A percentile compares a stretch with the other conserved stretches of the same genome.
Evolutionary conservation across 2,329 filamentous ascomycete genomes (phyloP).

Genomic region (Pseudodiploospora longispora): DNA sequence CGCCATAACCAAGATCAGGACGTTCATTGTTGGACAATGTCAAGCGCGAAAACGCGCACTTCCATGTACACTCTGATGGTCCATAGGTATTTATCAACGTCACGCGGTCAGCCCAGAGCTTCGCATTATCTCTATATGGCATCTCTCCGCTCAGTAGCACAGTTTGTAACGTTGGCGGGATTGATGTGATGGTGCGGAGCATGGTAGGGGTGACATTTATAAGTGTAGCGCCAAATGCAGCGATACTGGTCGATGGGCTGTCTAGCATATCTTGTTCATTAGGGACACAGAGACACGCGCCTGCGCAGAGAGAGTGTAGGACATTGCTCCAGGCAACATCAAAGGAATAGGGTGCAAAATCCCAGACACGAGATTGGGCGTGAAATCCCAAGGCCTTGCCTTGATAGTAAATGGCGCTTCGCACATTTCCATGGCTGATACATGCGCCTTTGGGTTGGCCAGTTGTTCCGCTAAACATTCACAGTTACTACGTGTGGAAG

Average conservation of each 20-base stretch:
- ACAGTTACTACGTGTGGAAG: not conserved
- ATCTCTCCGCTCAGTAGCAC: slow-evolving; percentile 2
- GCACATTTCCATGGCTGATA: slow-evolving; percentile 11
- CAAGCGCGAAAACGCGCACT: not conserved
- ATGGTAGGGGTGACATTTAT: slow-evolving; percentile 3
- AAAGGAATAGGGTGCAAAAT: slow-evolving; percentile 16
- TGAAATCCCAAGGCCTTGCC: not conserved
- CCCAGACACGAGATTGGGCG: slow-evolving; percentile 10
- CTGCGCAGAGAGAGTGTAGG: slow-evolving; percentile 11
- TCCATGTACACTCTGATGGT: slow-evolving; percentile 4
- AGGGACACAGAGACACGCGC: slow-evolving; percentile 15
- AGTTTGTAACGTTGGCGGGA: slow-evolving; percentile 1
- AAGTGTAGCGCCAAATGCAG: not conserved
- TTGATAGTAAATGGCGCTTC: slow-evolving; percentile 8
- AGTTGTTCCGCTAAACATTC: not conserved
- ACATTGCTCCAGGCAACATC: slow-evolving; percentile 14
- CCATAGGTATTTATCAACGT: slow-evolving; percentile 7
- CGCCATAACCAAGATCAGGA: slow-evolving; percentile 1
- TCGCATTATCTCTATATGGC: slow-evolving; percentile 3
- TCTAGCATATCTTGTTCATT: slow-evolving; percentile 5
- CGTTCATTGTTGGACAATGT: not conserved
- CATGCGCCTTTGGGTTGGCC: slow-evolving; percentile 18
- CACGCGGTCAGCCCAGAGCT: not conserved
- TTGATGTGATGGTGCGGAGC: not conserved
- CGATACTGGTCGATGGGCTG: not conserved